Percentiles rank a stretch among this genome's conserved stretches.
phyloP scores from a whole-genome alignment of 257 asterid species.

The Voacanga thouarsii region DNA sequence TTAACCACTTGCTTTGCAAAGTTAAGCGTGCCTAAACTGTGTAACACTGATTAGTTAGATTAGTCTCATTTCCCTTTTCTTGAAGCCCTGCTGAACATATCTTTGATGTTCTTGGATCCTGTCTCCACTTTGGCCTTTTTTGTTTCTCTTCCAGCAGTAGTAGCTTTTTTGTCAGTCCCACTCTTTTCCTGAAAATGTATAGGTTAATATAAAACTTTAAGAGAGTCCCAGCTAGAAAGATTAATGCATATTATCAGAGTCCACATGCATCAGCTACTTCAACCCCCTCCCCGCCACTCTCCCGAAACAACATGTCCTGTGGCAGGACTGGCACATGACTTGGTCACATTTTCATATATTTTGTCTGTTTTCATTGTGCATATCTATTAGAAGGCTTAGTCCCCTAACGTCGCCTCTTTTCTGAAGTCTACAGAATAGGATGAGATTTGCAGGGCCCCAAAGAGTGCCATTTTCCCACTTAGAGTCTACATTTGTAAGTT shows the following conservation, averaged over 20 bases:
- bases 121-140: constrained; percentile 84
- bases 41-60: background rate
- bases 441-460: background rate
- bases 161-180: constrained; percentile 41
- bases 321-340: background rate
- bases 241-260: background rate
- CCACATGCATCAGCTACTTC: background rate
- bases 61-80: constrained; percentile 41
- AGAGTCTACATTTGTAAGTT: background rate
- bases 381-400: background rate
- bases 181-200: constrained; percentile 42
- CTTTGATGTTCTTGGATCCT: constrained; percentile 76
- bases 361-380: background rate
- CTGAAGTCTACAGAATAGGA: background rate
- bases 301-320: background rate
- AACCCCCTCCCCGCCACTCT: background rate
- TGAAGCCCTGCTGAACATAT: constrained; percentile 83
- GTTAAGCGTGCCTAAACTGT: background rate
- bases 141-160: constrained; percentile 37
- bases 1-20: background rate
- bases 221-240: background rate
- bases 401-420: background rate
- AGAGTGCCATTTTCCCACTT: background rate
- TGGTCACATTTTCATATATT: background rate
- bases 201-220: background rate